phyloP scores from a whole-genome alignment of 805 yeast species.

The Blastobotrys attinorum region DNA sequence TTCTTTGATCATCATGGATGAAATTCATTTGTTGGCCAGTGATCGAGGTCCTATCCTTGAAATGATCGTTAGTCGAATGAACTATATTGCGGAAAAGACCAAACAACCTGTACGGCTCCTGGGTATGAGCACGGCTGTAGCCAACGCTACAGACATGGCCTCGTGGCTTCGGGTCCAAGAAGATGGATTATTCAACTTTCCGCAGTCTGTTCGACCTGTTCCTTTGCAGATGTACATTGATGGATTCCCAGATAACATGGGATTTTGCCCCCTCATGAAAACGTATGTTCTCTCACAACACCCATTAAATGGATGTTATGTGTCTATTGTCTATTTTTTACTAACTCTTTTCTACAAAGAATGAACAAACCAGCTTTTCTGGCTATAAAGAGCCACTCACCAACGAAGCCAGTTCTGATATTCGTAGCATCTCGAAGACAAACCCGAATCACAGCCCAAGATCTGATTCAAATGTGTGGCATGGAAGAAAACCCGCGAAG shows the following conservation, averaged over 20 bases:
- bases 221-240: constrained; percentile 83
- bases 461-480: constrained; percentile 70
- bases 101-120: constrained; percentile 54
- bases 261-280: constrained; percentile 79
- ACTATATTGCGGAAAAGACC: constrained; percentile 55
- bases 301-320: no score
- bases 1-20: constrained; percentile 76
- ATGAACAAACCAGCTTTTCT: constrained; percentile 86
- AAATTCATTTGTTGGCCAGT: constrained; percentile 73
- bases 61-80: constrained; percentile 85
- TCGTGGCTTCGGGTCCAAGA: constrained; percentile 69
- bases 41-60: constrained; percentile 83
- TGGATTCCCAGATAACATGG: constrained; percentile 75
- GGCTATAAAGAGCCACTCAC: constrained; percentile 90
- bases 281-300: constrained; percentile 27
- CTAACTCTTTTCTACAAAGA: neutral
- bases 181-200: constrained; percentile 66
- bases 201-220: constrained; percentile 76
- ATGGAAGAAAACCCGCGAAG: constrained; percentile 69
- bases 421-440: constrained; percentile 81
- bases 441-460: constrained; percentile 72
- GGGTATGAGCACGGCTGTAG: constrained; percentile 81
- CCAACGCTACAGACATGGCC: constrained; percentile 80
- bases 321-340: neutral
- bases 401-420: constrained; percentile 73